A percentile compares a stretch with the other conserved stretches of the same genome.
Conservation (phyloP, 148 eudicot species). For the Cornus suecica region DNA sequence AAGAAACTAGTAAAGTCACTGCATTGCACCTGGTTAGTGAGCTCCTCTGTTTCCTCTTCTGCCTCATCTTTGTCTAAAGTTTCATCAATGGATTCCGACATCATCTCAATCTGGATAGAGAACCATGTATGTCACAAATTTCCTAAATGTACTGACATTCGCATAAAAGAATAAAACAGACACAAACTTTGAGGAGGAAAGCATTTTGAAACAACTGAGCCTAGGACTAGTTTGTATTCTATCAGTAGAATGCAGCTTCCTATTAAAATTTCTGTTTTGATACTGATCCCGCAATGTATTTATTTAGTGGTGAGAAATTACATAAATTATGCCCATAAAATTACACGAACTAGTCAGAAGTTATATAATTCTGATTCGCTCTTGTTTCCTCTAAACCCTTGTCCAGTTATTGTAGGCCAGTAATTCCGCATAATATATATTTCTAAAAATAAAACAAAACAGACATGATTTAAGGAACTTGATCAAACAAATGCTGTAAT, state of each 20-base stretch:
- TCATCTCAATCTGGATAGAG: conserved; percentile 55
- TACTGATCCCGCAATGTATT: too few relatives aligned
- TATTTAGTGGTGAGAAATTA: background rate
- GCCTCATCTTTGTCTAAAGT: conserved; percentile 75
- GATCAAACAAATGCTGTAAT: too few relatives aligned
- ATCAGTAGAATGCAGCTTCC: too few relatives aligned
- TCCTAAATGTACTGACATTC: background rate
- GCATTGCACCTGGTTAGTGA: conserved; percentile 57
- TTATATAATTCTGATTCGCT: too few relatives aligned
- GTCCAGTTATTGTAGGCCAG: too few relatives aligned
- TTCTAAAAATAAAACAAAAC: too few relatives aligned
- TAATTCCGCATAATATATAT: too few relatives aligned
- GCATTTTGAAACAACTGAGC: background rate
- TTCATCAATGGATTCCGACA: conserved; percentile 74
- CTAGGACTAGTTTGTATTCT: background rate
- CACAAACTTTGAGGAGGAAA: background rate
- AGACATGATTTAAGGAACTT: too few relatives aligned
- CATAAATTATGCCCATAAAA: too few relatives aligned
- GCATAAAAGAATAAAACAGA: background rate
- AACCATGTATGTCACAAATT: conserved; percentile 2
- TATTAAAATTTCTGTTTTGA: too few relatives aligned
- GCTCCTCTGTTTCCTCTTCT: conserved; percentile 75
- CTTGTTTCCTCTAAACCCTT: too few relatives aligned
- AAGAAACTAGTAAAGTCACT: background rate
- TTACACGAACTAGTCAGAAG: too few relatives aligned